Evolutionary conservation across 768 basidiomycete species (phyloP).

Genomic region (Naganishia kalamii): DNA sequence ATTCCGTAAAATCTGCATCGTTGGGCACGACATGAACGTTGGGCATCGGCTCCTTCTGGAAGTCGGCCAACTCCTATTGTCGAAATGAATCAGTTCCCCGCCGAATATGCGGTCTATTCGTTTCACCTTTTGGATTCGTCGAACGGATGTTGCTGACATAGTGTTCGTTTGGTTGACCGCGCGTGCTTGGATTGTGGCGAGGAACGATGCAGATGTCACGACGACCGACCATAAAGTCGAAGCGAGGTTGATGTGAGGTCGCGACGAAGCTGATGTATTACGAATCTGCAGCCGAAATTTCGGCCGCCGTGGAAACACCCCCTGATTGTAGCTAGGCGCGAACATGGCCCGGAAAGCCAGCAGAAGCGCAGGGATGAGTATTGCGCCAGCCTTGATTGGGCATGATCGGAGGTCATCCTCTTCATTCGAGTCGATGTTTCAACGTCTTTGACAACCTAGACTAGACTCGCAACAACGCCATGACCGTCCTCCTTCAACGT

Average conservation of each 20-base stretch:
- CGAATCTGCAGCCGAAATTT: constrained; percentile 5
- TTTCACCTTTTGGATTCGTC: constrained; percentile 35
- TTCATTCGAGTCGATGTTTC: background rate
- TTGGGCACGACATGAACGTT: constrained; percentile 37
- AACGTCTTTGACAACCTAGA: background rate
- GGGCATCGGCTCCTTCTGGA: constrained; percentile 32
- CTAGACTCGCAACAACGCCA: background rate
- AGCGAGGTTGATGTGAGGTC: background rate
- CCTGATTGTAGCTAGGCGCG: background rate
- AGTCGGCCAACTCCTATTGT: constrained; percentile 36
- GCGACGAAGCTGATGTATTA: background rate
- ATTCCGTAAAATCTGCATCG: constrained; percentile 41
- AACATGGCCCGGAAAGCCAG: background rate
- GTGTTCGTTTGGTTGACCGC: background rate
- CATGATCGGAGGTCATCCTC: background rate
- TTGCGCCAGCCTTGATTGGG: constrained; percentile 17
- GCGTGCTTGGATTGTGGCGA: background rate
- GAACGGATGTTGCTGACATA: constrained; percentile 19
- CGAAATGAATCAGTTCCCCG: background rate
- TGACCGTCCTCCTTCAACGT: constrained; percentile 6
- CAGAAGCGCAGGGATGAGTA: background rate
- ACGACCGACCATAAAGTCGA: background rate
- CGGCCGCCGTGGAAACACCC: background rate
- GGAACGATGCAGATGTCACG: background rate
- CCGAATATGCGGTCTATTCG: background rate